These are phyloP conservation scores for Chlorella sp. DNA, from an alignment of 139 green algal species.

Conservation along the genomic window DNA sequence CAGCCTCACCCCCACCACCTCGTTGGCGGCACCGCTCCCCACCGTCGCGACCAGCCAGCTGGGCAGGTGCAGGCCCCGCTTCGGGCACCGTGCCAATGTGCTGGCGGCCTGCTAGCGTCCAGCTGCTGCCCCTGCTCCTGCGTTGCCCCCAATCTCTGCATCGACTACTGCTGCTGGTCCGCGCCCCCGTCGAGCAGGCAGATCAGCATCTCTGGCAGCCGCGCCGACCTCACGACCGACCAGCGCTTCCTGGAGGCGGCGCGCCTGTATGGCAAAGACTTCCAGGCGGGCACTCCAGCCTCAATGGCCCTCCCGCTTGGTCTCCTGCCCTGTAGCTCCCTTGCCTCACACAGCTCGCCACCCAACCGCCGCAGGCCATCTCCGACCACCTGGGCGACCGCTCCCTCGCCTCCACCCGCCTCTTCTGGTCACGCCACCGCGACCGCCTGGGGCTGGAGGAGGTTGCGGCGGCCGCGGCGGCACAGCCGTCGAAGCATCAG, in stretches of 20 bases:
- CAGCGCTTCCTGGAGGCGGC: conserved; percentile 63
- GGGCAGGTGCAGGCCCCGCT: too few relatives aligned
- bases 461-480: not conserved
- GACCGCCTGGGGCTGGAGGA: conserved; percentile 58
- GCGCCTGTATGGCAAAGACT: conserved; percentile 50
- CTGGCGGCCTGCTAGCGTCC: too few relatives aligned
- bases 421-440: conserved; percentile 61
- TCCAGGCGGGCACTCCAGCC: conserved; percentile 5
- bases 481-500: too few relatives aligned
- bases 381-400: conserved; percentile 46
- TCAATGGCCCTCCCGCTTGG: not conserved
- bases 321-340: not conserved
- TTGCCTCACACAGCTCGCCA: not conserved
- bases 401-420: conserved; percentile 44
- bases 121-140: too few relatives aligned
- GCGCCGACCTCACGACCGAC: conserved; percentile 22
- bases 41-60: too few relatives aligned
- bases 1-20: too few relatives aligned
- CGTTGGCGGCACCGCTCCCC: too few relatives aligned
- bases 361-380: conserved; percentile 38
- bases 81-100: too few relatives aligned
- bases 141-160: too few relatives aligned
- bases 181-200: too few relatives aligned
- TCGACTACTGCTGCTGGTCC: too few relatives aligned
- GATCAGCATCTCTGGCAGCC: not conserved